These are phyloP conservation scores for Candida maltosa DNA, from an alignment of 805 yeast species.

Conservation along the genomic window DNA sequence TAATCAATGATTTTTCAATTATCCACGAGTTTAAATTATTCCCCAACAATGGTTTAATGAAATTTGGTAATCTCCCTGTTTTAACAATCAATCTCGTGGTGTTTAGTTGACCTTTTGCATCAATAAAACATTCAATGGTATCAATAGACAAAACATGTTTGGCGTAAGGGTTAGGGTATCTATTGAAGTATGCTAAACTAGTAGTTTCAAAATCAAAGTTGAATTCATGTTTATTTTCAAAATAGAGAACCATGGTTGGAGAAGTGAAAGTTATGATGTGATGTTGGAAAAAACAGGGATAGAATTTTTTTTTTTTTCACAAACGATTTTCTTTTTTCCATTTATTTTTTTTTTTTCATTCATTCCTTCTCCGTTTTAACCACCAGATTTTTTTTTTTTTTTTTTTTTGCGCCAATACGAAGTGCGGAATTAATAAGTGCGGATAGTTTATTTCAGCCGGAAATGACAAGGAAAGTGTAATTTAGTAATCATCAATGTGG, in stretches of 20 bases:
- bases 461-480: no score
- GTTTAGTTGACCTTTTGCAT: constrained; percentile 59
- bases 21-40: constrained; percentile 73
- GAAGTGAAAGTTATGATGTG: not conserved
- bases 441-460: no score
- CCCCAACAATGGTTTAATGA: constrained; percentile 75
- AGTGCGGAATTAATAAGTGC: no score
- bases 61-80: constrained; percentile 74
- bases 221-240: constrained; percentile 28
- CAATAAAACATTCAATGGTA: constrained; percentile 61
- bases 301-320: not conserved
- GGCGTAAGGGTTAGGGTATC: constrained; percentile 73
- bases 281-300: not conserved
- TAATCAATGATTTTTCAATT: constrained; percentile 72
- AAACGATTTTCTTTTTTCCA: not conserved
- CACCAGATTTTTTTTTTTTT: no score
- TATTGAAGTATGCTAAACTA: constrained; percentile 65
- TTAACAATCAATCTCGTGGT: constrained; percentile 75
- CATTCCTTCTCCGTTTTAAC: not conserved
- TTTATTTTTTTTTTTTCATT: not conserved
- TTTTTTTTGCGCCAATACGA: no score
- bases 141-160: constrained; percentile 82
- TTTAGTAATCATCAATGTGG: no score
- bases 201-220: constrained; percentile 64
- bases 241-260: constrained; percentile 32